Evolutionary conservation across 2,329 filamentous ascomycete genomes (phyloP).

Genomic region (Penicillium sp.): DNA sequence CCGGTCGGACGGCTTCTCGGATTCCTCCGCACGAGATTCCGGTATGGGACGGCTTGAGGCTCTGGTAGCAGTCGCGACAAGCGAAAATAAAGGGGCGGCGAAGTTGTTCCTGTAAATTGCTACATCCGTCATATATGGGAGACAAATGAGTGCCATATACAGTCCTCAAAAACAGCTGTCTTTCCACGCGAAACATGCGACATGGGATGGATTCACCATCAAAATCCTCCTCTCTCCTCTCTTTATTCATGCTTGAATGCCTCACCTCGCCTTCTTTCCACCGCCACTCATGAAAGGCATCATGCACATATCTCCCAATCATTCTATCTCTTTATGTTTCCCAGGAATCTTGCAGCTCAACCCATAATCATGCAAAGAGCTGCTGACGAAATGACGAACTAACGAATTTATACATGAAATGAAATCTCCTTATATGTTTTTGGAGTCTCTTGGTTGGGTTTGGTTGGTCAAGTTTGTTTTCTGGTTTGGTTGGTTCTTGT

Average conservation of each 20-base stretch:
- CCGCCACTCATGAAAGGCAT: background rate
- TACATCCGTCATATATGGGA: background rate
- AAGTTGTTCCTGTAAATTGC: slow-evolving; percentile 37
- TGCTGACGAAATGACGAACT: slow-evolving; percentile 43
- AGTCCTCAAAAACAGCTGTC: slow-evolving; percentile 4
- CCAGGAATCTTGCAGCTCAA: slow-evolving; percentile 18
- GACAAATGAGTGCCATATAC: background rate
- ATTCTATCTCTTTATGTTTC: slow-evolving; percentile 22
- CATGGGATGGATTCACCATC: background rate
- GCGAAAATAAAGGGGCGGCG: slow-evolving; percentile 45
- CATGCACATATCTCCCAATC: background rate
- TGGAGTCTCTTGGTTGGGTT: background rate
- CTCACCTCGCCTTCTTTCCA: slow-evolving; percentile 1
- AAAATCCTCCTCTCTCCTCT: slow-evolving; percentile 9
- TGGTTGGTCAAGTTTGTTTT: slow-evolving; percentile 8
- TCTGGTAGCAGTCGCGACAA: slow-evolving; percentile 55
- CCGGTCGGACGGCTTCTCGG: slow-evolving; percentile 33
- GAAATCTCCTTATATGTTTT: slow-evolving; percentile 28
- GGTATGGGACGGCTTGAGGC: slow-evolving; percentile 55
- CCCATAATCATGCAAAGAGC: slow-evolving; percentile 11
- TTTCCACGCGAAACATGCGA: slow-evolving; percentile 10
- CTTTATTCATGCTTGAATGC: background rate
- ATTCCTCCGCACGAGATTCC: slow-evolving; percentile 33
- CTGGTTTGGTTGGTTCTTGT: slow-evolving; percentile 11
- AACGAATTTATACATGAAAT: slow-evolving; percentile 41